Conservation (phyloP, 148 eudicot genomes). For the Cornus kousa region DNA sequence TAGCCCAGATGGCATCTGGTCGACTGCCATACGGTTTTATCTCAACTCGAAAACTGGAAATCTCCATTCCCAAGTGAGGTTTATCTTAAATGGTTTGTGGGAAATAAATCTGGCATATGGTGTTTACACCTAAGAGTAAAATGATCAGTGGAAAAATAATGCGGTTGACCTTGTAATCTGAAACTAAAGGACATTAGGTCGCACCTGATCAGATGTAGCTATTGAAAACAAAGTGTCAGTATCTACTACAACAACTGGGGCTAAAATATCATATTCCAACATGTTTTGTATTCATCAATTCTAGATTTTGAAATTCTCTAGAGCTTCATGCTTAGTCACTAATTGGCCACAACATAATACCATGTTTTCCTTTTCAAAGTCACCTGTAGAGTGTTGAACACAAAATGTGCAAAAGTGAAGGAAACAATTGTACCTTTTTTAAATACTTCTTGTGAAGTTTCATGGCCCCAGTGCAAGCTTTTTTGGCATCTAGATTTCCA, state of each 20-base stretch:
- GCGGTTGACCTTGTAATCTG: background rate
- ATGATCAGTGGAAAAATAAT: background rate
- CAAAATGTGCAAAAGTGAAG: background rate
- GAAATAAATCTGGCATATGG: background rate
- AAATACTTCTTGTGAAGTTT: conserved; percentile 96
- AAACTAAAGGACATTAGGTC: background rate
- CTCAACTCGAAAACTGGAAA: background rate
- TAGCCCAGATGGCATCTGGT: background rate
- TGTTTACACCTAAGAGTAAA: background rate
- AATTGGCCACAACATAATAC: background rate
- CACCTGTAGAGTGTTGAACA: background rate
- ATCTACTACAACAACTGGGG: background rate
- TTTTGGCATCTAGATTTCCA: conserved; percentile 89
- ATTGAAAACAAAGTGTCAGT: background rate
- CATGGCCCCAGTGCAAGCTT: conserved; percentile 87
- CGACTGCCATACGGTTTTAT: background rate
- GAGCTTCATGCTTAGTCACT: background rate
- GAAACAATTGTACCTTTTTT: conserved; percentile 59
- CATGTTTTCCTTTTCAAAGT: background rate
- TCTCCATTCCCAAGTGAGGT: background rate
- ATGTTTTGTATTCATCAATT: background rate
- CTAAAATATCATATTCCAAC: background rate
- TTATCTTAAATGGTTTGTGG: background rate
- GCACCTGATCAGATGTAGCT: background rate
- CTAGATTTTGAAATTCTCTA: background rate